Evolutionary conservation across 495 filamentous ascomycete species (phyloP).

Genomic region (Talaromyces trachyspermus): DNA sequence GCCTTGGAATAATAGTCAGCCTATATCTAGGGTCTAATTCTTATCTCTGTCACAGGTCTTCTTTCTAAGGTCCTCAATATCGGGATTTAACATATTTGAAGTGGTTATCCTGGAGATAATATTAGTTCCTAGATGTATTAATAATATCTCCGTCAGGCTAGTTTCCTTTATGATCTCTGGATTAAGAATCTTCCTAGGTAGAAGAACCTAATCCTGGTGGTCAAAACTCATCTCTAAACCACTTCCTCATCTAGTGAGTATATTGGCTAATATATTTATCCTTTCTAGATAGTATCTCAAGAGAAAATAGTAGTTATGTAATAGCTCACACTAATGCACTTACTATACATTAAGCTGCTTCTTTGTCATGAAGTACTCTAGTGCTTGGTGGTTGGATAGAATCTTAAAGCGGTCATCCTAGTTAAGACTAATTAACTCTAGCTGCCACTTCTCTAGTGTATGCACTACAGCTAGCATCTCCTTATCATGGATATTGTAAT

Average conservation of each 20-base stretch:
- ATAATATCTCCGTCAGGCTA: too few relatives aligned
- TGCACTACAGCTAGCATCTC: slow-evolving; percentile 17
- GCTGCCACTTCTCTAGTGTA: slow-evolving; percentile 21
- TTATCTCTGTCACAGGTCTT: not conserved
- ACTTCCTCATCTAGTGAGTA: slow-evolving; percentile 10
- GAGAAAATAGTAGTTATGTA: slow-evolving; percentile 12
- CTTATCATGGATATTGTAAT: slow-evolving; percentile 27
- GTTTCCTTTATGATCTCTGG: too few relatives aligned
- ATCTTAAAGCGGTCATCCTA: slow-evolving; percentile 9
- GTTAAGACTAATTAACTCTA: slow-evolving; percentile 12
- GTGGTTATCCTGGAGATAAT: too few relatives aligned
- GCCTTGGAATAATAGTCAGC: not conserved
- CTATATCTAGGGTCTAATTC: not conserved
- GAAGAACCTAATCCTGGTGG: not conserved
- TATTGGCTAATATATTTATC: slow-evolving; percentile 12
- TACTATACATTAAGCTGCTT: slow-evolving; percentile 14
- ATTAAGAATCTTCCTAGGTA: too few relatives aligned
- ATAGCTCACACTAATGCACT: slow-evolving; percentile 15
- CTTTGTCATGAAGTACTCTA: slow-evolving; percentile 20
- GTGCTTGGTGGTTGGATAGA: slow-evolving; percentile 14
- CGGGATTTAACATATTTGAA: too few relatives aligned
- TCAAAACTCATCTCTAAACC: not conserved
- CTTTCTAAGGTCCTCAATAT: not conserved
- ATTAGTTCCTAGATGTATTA: too few relatives aligned
- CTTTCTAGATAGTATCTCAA: slow-evolving; percentile 8